These are phyloP conservation scores for Scedosporium dehoogii DNA, from an alignment of 2,329 filamentous ascomycete species.

Conservation along the genomic window DNA sequence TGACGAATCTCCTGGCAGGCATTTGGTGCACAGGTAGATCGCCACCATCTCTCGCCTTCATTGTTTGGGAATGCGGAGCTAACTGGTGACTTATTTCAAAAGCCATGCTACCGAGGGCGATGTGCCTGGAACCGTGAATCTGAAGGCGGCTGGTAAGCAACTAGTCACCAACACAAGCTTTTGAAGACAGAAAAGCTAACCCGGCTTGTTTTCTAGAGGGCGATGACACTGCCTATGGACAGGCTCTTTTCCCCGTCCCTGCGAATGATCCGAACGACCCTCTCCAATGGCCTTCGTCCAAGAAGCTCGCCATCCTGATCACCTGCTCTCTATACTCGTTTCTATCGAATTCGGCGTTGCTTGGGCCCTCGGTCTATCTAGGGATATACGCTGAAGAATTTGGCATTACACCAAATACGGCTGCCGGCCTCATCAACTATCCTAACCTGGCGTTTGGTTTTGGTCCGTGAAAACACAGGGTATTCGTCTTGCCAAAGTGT, in stretches of 20 bases:
- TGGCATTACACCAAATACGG: conserved; percentile 35
- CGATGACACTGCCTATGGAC: conserved; percentile 48
- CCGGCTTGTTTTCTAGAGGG: conserved; percentile 29
- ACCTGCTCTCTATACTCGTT: conserved; percentile 19
- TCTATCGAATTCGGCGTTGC: conserved; percentile 25
- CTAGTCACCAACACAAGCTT: not conserved
- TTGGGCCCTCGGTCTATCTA: conserved; percentile 50
- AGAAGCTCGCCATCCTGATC: conserved; percentile 46
- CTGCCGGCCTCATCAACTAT: conserved; percentile 48
- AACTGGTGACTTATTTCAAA: not conserved
- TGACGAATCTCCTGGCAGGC: not conserved
- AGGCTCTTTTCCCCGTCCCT: conserved; percentile 51
- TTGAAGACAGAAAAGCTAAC: not conserved
- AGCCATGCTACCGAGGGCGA: conserved; percentile 47
- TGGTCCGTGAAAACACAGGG: conserved; percentile 18
- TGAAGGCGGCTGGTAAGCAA: conserved; percentile 23
- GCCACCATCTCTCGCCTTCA: no score
- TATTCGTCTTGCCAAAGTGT: not conserved
- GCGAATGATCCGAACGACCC: conserved; percentile 53
- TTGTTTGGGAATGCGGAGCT: not conserved
- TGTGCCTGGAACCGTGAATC: conserved; percentile 46
- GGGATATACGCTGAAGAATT: conserved; percentile 42
- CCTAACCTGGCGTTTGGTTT: conserved; percentile 52
- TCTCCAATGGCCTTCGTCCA: conserved; percentile 44
- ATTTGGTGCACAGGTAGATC: conserved; percentile 3